Evolutionary conservation across 495 filamentous ascomycete genomes (phyloP), one percentile per base, ranked within the genome.

Genomic region (Daldinia concentrica): DNA sequence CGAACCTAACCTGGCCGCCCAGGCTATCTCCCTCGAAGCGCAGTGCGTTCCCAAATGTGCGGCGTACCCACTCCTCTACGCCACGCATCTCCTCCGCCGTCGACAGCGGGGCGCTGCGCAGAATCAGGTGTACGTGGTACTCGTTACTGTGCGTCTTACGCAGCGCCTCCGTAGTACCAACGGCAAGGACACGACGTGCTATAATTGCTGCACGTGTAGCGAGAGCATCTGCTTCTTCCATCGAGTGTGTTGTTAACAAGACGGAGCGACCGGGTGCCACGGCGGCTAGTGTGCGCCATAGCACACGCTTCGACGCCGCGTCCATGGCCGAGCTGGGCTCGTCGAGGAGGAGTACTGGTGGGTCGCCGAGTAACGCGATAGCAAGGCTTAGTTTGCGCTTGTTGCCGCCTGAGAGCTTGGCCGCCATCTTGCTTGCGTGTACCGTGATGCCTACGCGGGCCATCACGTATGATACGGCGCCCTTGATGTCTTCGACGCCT

Each of bases 1-100:
- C 86, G 77, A 92, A 93, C 6, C 89, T 80, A 54, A 94, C 71
- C 77, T 93, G 91, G 0, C 91, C 91, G 66, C 92, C 90, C 66
- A 88, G 91, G 9, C 82, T 86, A 67, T 88, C 83, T 11, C 87
- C 86, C 76, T 93, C 91, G 43, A 89, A 78, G 29, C 77, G 72
- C 34, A 65, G 34, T 1, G 89, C 89, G 6, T 84, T 85, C 0
- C 80, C 78, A 61, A 92, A 85, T 15, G 81, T 79, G 19, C 67
- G 59, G n/a, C 75, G 56, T 7, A 92, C 83, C 88, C 89, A 93
- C 0, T 51, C 64, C 64, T 85, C 85, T 24, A 92, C 78, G 6
- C 67, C 71, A 2, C 82, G 75, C 85, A 92, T 91, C 71, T 91
- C 90, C 11, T 78, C 81, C 0, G 81, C 77, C 0, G 80, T 79